Percentiles rank a stretch among this genome's conserved stretches.
phyloP scores from a whole-genome alignment of 2,329 filamentous ascomycete species.

The Waltergamsia citrina region DNA sequence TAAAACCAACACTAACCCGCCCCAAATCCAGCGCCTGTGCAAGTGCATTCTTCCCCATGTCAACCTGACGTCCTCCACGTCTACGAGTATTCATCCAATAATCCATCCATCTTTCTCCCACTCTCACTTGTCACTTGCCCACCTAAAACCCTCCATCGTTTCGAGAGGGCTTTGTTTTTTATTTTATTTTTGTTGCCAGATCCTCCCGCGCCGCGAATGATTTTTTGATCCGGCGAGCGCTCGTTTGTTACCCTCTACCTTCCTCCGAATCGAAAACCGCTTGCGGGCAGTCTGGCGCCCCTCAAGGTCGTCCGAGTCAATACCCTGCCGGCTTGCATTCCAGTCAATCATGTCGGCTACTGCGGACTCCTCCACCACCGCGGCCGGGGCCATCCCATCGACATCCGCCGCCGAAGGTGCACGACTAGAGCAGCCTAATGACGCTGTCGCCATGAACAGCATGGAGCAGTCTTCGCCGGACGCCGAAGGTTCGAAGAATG shows the following conservation, averaged over 20 bases:
- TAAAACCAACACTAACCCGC: too few species aligned
- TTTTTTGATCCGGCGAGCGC: background rate
- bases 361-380: conserved; percentile 11
- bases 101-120: too few species aligned
- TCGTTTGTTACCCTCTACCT: too few species aligned
- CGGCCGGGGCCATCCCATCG: background rate
- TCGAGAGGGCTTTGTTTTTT: background rate
- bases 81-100: background rate
- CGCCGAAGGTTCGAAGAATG: conserved; percentile 6
- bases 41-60: background rate
- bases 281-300: background rate
- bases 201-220: background rate
- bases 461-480: conserved; percentile 12
- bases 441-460: conserved; percentile 26
- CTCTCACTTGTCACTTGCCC: too few species aligned
- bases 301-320: background rate
- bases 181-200: too few species aligned
- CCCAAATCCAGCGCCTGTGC: background rate
- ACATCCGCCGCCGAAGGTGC: conserved; percentile 12
- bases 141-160: too few species aligned
- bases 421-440: conserved; percentile 21
- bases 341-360: conserved; percentile 18
- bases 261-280: background rate
- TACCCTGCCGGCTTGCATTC: conserved; percentile 5
- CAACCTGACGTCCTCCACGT: conserved; percentile 1